phyloP scores from a whole-genome alignment of 2,329 filamentous ascomycete species.

The Aspergillus felis region DNA sequence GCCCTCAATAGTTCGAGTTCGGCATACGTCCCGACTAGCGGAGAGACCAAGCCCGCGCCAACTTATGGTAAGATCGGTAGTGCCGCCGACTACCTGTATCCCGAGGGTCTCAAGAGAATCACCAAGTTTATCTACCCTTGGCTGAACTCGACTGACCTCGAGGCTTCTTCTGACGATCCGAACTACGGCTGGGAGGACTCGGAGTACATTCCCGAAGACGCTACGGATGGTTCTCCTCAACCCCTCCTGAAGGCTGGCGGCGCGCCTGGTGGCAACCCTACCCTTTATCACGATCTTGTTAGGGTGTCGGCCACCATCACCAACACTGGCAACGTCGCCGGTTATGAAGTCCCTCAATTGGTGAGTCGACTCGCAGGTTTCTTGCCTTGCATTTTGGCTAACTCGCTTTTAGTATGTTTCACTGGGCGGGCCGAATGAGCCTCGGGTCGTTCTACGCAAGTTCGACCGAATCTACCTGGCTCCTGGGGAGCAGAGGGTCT shows the following conservation, averaged over 20 bases:
- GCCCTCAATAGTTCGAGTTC: conserved; percentile 39
- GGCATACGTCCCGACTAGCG: conserved; percentile 52
- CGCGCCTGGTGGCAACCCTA: conserved; percentile 57
- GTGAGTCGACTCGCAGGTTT: conserved; percentile 18
- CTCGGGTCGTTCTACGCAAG: conserved; percentile 63
- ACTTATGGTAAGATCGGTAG: conserved; percentile 48
- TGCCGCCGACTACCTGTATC: conserved; percentile 53
- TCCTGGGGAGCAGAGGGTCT: conserved; percentile 64
- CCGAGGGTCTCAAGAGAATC: conserved; percentile 48
- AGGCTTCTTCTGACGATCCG: conserved; percentile 49
- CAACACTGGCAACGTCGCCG: conserved; percentile 48
- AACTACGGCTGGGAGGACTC: conserved; percentile 51
- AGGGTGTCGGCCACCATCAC: conserved; percentile 47
- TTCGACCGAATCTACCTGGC: conserved; percentile 75
- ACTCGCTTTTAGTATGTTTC: conserved; percentile 58
- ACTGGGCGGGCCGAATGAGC: conserved; percentile 73
- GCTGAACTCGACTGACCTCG: conserved; percentile 57
- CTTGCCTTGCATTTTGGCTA: conserved; percentile 1
- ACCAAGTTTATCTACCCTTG: conserved; percentile 61
- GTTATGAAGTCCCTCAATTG: conserved; percentile 53
- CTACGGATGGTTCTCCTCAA: conserved; percentile 53
- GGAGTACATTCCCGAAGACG: conserved; percentile 49
- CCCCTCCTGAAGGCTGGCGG: conserved; percentile 55
- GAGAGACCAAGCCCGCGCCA: conserved; percentile 52
- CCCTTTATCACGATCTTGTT: conserved; percentile 50